Evolutionary conservation across 2,329 filamentous ascomycete species (phyloP), one percentile per base, ranked within the genome.

Genomic region (Alternaria tenuissima): DNA sequence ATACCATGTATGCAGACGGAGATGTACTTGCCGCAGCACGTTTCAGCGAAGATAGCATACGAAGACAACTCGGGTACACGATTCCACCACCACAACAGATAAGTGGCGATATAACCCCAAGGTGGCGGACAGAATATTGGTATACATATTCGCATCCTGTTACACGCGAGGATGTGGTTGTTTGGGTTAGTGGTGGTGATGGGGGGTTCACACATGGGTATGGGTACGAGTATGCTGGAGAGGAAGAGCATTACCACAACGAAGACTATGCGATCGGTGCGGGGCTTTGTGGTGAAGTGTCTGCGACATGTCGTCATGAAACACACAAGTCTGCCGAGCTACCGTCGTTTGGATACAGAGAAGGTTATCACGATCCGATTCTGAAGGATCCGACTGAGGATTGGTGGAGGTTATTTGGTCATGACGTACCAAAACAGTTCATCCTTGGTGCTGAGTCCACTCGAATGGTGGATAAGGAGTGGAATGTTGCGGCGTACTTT

Each of bases 11-110:
- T 11, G 18, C 44, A 9, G 14, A 16, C 12, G 18, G 12, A 22
- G 5, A 6, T 9, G 22, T 16, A 7, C 12, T 42, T 14, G 11
- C 39, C 18, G 39, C 28, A 30, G 18, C 30, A 7, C 7, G 14
- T 7, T 51, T 58, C 47, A 63, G 59, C 41, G 59, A 63, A 44
- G 61, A 64, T 8, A 57, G 55, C 3, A 62, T 61, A 24, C 30
- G 51, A 9, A 20, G 61, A 18, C 64, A 64, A 38, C 39, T 64
- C 3, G 24, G 30, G 2, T 39, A n/a, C 2, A n/a, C 20, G 30
- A 22, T 24, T 11, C 30, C 18, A 12, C 2, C 9, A n/a, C n/a
- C 44, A 30, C 11, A 30, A 0, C 28, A 11, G 11, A 30, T 30
- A 36, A 36, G 14, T 14, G 32, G 32, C 32, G 32, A 3, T 11